Evolutionary conservation across 1,284 basidiomycete species (phyloP).

Genomic region (Bondarzewia mesenterica): DNA sequence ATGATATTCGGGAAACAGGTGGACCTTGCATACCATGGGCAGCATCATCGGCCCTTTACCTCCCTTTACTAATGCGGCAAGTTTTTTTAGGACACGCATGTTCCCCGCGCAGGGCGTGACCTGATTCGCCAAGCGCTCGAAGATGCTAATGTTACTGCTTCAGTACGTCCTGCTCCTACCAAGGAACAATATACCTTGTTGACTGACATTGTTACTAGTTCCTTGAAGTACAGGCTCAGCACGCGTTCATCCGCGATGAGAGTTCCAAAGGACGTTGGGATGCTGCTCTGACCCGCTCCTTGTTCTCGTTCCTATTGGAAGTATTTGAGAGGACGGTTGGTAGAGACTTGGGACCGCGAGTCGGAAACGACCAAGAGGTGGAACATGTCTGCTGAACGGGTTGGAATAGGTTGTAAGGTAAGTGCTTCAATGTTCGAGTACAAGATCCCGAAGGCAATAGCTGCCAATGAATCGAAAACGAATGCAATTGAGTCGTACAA

Average conservation of each 20-base stretch:
- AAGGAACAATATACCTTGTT: slow-evolving; percentile 2
- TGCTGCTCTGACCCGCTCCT: slow-evolving; percentile 73
- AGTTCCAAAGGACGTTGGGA: slow-evolving; percentile 90
- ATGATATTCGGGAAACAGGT: slow-evolving; percentile 94
- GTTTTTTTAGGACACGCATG: slow-evolving; percentile 88
- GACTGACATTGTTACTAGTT: slow-evolving; percentile 44
- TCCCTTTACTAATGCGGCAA: not conserved
- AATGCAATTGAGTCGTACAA: slow-evolving; percentile 15
- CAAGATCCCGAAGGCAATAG: too few species aligned
- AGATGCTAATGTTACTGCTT: slow-evolving; percentile 62
- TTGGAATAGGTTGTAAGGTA: too few species aligned
- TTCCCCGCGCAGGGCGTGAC: slow-evolving; percentile 77
- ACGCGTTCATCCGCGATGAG: slow-evolving; percentile 90
- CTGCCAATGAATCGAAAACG: not conserved
- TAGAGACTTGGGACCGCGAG: slow-evolving; percentile 69
- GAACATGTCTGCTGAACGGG: slow-evolving; percentile 72
- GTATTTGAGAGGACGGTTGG: slow-evolving; percentile 85
- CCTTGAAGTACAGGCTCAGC: slow-evolving; percentile 88
- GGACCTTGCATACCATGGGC: slow-evolving; percentile 10
- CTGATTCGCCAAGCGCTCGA: slow-evolving; percentile 77
- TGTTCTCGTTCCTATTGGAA: slow-evolving; percentile 87
- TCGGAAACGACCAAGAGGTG: slow-evolving; percentile 33
- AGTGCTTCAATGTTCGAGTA: too few species aligned
- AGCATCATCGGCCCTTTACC: not conserved
- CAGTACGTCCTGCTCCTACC: slow-evolving; percentile 48